Conservation (phyloP, 2,329 filamentous ascomycete species). For the Neurospora crassa region DNA sequence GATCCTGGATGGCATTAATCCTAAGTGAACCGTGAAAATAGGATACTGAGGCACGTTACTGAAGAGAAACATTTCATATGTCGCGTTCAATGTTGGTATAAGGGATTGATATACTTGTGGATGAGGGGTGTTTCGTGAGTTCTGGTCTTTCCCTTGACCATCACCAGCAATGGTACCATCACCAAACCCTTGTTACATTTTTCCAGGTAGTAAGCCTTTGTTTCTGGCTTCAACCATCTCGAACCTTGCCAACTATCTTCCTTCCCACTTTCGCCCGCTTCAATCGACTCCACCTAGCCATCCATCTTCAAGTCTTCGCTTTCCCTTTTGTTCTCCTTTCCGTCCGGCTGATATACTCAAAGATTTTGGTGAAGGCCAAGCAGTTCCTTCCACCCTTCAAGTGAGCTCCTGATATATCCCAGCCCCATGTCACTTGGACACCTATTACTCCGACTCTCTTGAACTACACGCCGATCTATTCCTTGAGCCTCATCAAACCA, state of each 20-base stretch:
- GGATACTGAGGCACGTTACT: slow-evolving; percentile 9
- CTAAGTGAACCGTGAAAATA: slow-evolving; percentile 8
- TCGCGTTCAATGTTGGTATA: background rate
- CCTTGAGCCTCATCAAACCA: slow-evolving; percentile 5
- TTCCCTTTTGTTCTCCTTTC: background rate
- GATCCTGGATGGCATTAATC: slow-evolving; percentile 8
- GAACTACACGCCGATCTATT: background rate
- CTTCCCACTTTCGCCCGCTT: background rate
- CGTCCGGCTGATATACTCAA: background rate
- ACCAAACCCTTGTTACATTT: background rate
- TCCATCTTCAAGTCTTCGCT: background rate
- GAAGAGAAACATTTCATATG: background rate
- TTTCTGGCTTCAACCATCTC: background rate
- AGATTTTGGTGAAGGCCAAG: background rate
- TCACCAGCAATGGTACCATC: background rate
- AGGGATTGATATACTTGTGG: slow-evolving; percentile 12
- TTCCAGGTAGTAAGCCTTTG: background rate
- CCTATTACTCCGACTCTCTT: background rate
- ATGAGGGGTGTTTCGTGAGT: slow-evolving; percentile 12
- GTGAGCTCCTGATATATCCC: background rate
- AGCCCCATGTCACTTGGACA: background rate
- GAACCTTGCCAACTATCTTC: background rate
- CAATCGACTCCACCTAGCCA: background rate
- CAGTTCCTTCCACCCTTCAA: background rate
- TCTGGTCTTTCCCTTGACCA: background rate